Evolutionary conservation across 768 basidiomycete genomes (phyloP).

Genomic region (Tulasnella calospora): DNA sequence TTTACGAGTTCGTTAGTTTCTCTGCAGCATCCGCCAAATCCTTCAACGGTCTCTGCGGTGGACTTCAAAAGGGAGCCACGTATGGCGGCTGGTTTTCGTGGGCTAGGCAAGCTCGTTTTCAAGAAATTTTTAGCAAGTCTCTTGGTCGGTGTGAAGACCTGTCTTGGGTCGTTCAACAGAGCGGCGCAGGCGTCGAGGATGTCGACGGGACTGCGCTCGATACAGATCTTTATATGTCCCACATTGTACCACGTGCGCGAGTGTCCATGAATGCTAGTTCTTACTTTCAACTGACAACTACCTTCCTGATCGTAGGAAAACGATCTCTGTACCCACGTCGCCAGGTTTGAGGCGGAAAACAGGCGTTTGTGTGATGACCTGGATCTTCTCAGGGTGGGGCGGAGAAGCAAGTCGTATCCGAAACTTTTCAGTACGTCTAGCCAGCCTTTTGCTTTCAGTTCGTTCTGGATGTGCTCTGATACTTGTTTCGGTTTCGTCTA

Average conservation of each 20-base stretch:
- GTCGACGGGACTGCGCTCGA: slow-evolving; percentile 61
- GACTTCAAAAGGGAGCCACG: slow-evolving; percentile 35
- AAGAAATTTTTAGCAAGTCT: slow-evolving; percentile 64
- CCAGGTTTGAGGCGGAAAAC: too few species aligned
- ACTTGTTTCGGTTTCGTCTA: too few species aligned
- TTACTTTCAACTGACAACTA: slow-evolving; percentile 18
- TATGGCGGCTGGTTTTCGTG: slow-evolving; percentile 51
- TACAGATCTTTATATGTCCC: slow-evolving; percentile 82
- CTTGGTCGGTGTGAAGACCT: slow-evolving; percentile 41
- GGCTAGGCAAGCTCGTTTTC: slow-evolving; percentile 63
- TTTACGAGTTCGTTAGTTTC: background rate
- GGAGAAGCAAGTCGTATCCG: too few species aligned
- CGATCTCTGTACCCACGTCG: too few species aligned
- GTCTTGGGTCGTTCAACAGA: slow-evolving; percentile 22
- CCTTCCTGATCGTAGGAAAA: slow-evolving; percentile 49
- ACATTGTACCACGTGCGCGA: slow-evolving; percentile 80
- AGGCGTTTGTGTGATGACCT: too few species aligned
- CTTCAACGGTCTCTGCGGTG: background rate
- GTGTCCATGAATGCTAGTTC: slow-evolving; percentile 34
- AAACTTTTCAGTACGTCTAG: too few species aligned
- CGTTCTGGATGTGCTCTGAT: too few species aligned
- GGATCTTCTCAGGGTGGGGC: too few species aligned
- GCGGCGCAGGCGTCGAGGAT: slow-evolving; percentile 47
- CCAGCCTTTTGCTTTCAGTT: too few species aligned
- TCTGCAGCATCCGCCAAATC: background rate